Conservation (phyloP, 2,329 filamentous ascomycete species). For the Trichophyton schoenleinii region DNA sequence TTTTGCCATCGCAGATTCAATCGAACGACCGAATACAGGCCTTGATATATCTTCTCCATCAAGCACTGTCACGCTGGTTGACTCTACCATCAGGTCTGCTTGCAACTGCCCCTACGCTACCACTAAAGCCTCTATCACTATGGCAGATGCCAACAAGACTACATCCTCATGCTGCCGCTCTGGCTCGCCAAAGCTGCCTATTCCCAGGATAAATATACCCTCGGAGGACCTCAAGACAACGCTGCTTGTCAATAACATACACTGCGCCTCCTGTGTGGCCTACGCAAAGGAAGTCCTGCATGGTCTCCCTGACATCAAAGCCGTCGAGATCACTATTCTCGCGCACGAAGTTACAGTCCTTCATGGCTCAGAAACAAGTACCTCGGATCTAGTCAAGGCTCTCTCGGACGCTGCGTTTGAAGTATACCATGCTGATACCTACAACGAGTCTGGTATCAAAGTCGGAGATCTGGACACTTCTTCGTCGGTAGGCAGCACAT, state of each 20-base stretch:
- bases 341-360: conserved; percentile 33
- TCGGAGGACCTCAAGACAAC: conserved; percentile 17
- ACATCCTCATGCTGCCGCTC: background rate
- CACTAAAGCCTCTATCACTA: background rate
- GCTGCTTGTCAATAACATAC: conserved; percentile 37
- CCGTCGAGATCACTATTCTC: conserved; percentile 33
- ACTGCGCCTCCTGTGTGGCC: conserved; percentile 37
- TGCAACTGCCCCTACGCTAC: background rate
- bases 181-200: background rate
- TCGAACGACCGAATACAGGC: background rate
- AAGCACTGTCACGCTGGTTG: background rate
- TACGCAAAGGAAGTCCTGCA: conserved; percentile 35
- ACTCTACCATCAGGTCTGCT: background rate
- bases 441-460: conserved; percentile 21
- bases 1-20: background rate
- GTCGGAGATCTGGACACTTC: conserved; percentile 27
- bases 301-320: conserved; percentile 23
- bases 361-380: conserved; percentile 23
- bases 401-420: conserved; percentile 36
- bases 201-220: background rate
- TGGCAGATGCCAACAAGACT: background rate
- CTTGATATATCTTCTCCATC: background rate
- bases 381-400: conserved; percentile 25
- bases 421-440: conserved; percentile 33
- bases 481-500: conserved; percentile 13